Conservation (phyloP, 768 basidiomycete species). For the Atractiella rhizophila region DNA sequence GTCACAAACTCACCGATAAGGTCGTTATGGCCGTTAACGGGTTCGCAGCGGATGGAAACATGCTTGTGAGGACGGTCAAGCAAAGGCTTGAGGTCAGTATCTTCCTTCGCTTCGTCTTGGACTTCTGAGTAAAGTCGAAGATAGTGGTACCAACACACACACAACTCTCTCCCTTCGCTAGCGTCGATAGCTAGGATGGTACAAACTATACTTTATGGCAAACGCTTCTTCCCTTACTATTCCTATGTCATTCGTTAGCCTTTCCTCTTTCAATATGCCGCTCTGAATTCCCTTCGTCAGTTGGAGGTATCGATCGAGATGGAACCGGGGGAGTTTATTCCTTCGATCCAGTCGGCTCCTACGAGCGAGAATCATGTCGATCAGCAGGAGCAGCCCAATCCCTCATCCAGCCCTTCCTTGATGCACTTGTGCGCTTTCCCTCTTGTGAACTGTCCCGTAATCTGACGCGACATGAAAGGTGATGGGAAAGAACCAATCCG, state of each 20-base stretch:
- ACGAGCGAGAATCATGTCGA: constrained; percentile 88
- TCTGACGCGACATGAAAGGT: constrained; percentile 28
- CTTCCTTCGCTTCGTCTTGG: not conserved
- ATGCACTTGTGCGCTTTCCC: constrained; percentile 57
- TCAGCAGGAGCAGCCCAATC: constrained; percentile 88
- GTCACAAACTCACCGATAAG: constrained; percentile 43
- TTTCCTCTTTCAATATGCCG: not conserved
- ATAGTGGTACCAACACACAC: constrained; percentile 93
- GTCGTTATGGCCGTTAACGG: constrained; percentile 88
- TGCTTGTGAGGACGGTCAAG: constrained; percentile 87
- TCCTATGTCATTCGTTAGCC: constrained; percentile 40
- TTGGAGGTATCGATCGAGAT: constrained; percentile 17
- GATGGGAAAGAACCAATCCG: constrained; percentile 90
- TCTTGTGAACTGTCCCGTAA: not conserved
- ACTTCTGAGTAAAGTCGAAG: not conserved
- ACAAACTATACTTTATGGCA: constrained; percentile 89
- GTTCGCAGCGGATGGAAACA: constrained; percentile 88
- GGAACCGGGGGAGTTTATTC: constrained; percentile 89
- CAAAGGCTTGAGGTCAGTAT: constrained; percentile 69
- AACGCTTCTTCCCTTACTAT: constrained; percentile 95
- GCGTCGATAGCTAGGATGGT: constrained; percentile 91
- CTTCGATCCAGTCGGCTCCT: constrained; percentile 96
- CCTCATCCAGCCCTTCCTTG: constrained; percentile 87
- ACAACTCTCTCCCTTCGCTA: constrained; percentile 91
- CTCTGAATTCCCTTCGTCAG: not conserved